These are phyloP conservation scores for Penicillium malachiteum DNA, from an alignment of 495 filamentous ascomycete genomes.

Conservation along the genomic window DNA sequence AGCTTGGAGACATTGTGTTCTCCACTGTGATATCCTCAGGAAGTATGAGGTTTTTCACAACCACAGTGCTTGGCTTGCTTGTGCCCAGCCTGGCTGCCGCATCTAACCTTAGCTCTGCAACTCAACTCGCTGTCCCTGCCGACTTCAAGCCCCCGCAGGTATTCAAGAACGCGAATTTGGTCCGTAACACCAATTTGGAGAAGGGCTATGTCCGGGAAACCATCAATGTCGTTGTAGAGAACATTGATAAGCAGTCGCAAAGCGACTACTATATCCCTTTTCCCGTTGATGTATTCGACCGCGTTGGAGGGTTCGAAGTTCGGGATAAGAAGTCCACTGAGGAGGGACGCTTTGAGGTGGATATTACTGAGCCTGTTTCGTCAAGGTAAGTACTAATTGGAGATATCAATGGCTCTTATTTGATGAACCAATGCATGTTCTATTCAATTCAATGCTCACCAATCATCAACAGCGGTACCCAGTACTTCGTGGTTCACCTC, in stretches of 20 bases:
- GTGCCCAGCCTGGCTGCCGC: conserved; percentile 39
- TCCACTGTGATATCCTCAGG: conserved; percentile 30
- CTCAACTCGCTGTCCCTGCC: conserved; percentile 54
- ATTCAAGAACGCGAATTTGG: conserved; percentile 87
- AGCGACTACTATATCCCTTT: conserved; percentile 88
- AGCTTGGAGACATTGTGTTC: conserved; percentile 27
- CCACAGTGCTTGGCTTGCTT: conserved; percentile 42
- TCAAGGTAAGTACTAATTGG: conserved; percentile 29
- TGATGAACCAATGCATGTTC: neutral
- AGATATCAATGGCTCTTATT: conserved; percentile 20
- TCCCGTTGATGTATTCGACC: conserved; percentile 66
- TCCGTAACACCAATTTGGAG: conserved; percentile 87
- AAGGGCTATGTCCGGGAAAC: conserved; percentile 87
- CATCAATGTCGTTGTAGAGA: conserved; percentile 93
- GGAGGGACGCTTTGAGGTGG: conserved; percentile 64
- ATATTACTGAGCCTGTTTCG: conserved; percentile 47
- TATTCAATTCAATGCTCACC: conserved; percentile 3
- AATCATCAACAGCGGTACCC: conserved; percentile 55
- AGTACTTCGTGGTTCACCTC: conserved; percentile 83
- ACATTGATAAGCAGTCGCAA: conserved; percentile 72
- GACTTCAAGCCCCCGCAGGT: conserved; percentile 84
- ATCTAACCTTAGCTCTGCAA: conserved; percentile 28
- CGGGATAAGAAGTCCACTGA: conserved; percentile 80
- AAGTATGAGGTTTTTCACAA: conserved; percentile 46
- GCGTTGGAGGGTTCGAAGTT: conserved; percentile 83